phyloP scores from a whole-genome alignment of 306 rosid species.

The Styphnolobium japonicum region DNA sequence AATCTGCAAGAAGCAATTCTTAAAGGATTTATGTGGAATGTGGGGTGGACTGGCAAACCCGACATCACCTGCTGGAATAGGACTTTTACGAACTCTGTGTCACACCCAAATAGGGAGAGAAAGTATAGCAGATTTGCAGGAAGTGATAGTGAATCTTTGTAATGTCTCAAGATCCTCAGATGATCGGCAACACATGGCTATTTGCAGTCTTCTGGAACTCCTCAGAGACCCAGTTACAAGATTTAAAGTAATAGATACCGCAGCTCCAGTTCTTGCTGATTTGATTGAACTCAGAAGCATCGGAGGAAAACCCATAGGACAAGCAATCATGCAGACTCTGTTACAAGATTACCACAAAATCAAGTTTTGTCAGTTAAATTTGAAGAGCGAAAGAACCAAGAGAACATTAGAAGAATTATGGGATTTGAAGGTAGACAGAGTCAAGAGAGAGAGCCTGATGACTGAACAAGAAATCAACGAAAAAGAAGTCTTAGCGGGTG shows the following conservation, averaged over 20 bases:
- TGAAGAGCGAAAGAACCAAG: constrained; percentile 42
- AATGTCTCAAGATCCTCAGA: constrained; percentile 58
- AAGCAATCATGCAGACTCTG: constrained; percentile 44
- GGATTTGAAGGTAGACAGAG: constrained; percentile 71
- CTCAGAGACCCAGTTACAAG: constrained; percentile 61
- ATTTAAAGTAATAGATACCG: constrained; percentile 35
- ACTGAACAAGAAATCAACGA: constrained; percentile 42
- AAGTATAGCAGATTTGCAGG: constrained; percentile 31
- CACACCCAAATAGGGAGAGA: constrained; percentile 49
- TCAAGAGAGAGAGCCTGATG: constrained; percentile 53
- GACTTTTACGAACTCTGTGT: constrained; percentile 52
- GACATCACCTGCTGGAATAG: constrained; percentile 58
- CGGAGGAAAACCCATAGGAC: constrained; percentile 41
- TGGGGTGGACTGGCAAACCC: constrained; percentile 56
- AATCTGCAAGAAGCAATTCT: constrained; percentile 49
- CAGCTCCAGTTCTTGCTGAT: constrained; percentile 48
- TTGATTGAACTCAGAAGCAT: constrained; percentile 47
- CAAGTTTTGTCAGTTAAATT: constrained; percentile 47
- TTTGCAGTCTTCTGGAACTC: constrained; percentile 54
- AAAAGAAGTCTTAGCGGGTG: constrained; percentile 33
- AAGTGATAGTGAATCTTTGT: constrained; percentile 44
- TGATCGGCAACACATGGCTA: constrained; percentile 50
- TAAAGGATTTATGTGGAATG: constrained; percentile 44
- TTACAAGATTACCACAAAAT: constrained; percentile 65
- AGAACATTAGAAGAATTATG: constrained; percentile 49